Conservation (phyloP, 2,329 filamentous ascomycete species). For the Raffaelea albimanens region DNA sequence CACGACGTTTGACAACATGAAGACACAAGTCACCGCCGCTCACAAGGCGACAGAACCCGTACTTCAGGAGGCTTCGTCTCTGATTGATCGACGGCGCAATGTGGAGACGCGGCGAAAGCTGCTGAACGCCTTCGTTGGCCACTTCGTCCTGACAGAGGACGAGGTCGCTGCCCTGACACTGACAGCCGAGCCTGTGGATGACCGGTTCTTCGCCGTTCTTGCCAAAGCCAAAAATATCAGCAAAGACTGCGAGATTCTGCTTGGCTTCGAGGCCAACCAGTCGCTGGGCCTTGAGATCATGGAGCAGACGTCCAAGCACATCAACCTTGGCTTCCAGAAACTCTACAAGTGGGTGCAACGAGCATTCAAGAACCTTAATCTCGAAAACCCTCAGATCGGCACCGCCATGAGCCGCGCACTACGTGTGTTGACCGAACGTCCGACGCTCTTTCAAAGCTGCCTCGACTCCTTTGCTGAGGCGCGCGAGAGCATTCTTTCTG, state of each 20-base stretch:
- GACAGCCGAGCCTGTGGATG: slow-evolving; percentile 72
- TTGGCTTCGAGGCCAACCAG: slow-evolving; percentile 89
- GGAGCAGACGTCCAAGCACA: slow-evolving; percentile 76
- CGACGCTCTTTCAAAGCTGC: slow-evolving; percentile 85
- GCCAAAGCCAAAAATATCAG: slow-evolving; percentile 77
- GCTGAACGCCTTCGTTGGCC: slow-evolving; percentile 64
- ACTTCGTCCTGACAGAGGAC: slow-evolving; percentile 78
- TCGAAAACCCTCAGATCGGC: slow-evolving; percentile 91
- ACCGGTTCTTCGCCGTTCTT: slow-evolving; percentile 71
- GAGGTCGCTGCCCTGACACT: slow-evolving; percentile 69
- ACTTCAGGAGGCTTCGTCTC: slow-evolving; percentile 63
- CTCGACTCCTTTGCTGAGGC: slow-evolving; percentile 89
- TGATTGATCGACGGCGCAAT: slow-evolving; percentile 64
- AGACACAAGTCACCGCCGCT: slow-evolving; percentile 64
- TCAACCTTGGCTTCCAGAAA: slow-evolving; percentile 90
- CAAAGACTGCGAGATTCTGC: slow-evolving; percentile 76
- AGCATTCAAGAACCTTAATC: slow-evolving; percentile 83
- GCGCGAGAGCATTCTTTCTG: slow-evolving; percentile 74
- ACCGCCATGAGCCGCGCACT: slow-evolving; percentile 74
- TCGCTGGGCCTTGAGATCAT: slow-evolving; percentile 81
- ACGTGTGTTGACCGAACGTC: slow-evolving; percentile 78
- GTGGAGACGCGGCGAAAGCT: slow-evolving; percentile 73
- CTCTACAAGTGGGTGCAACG: slow-evolving; percentile 91
- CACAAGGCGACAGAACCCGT: slow-evolving; percentile 65
- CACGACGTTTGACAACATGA: slow-evolving; percentile 70